Evolutionary conservation across 148 eudicot genomes (phyloP), one percentile per base, ranked within the genome.

Genomic region (Salicornia ramosissima): DNA sequence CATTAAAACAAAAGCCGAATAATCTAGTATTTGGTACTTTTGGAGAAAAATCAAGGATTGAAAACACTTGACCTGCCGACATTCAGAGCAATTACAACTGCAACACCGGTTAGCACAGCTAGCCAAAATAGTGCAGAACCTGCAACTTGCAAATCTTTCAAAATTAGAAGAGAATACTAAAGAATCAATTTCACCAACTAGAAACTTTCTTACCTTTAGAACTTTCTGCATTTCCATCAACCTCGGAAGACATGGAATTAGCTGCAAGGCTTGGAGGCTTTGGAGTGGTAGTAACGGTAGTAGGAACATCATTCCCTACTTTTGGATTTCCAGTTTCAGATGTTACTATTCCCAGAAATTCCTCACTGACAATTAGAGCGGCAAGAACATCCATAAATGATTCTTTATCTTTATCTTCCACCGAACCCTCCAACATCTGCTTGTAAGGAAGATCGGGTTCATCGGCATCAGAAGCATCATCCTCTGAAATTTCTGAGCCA

Each of bases 341-440:
- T 29, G 92, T 80, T 56, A 90, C 92, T 26, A 94, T 94, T 26
- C 98, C 98, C 71, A 86, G 97, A 65, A 94, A 94, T 74, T 94
- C 98, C 78, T 94, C 97, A 70, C 98, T 94, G 52, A 94, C 92
- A 65, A 94, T 78, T 74, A 90, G 78, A 30, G 98, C 98, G 61
- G 98, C 92, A 72, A 94, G 83, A 80, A 88, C 97, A 76, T 88
- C 88, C 92, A 94, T 90, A 57, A 90, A 84, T 30, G 98, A 84
- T 71, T 94, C 98, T 69, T 78, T 88, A 56, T 81, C 88, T 15
- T 73, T 76, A 58, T 63, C 81, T 45, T 50, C 62, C 33, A 82
- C 59, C 6, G 67, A 69, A 72, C 64, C 74, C 59, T 65, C 75
- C 45, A 62, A 60, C 60, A 40, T 67, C 80, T 72, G 82, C 80